Percentiles rank a stretch among this genome's conserved stretches.
These are phyloP conservation scores for Penicillium flavigenum DNA, from an alignment of 495 filamentous ascomycete genomes.

Conservation along the genomic window DNA sequence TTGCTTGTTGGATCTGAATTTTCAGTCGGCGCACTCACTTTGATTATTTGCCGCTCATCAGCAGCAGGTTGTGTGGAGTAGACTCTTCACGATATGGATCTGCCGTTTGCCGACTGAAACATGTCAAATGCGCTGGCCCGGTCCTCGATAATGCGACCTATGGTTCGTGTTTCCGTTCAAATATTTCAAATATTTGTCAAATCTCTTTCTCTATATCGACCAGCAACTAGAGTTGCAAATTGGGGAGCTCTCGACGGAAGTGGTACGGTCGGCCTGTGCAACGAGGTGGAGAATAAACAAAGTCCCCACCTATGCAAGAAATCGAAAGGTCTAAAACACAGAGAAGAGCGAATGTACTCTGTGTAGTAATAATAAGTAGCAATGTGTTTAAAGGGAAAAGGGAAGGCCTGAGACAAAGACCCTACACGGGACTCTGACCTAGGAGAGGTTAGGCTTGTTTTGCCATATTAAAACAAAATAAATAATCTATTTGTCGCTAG, in stretches of 20 bases:
- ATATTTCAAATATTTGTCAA: no score
- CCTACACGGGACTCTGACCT: neutral
- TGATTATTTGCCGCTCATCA: neutral
- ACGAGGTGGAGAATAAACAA: slow-evolving; percentile 38
- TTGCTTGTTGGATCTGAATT: neutral
- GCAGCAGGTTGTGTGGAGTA: neutral
- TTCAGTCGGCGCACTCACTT: neutral
- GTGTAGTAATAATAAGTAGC: neutral
- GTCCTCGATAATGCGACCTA: slow-evolving; percentile 7
- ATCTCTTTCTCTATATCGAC: slow-evolving; percentile 2
- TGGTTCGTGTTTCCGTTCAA: neutral
- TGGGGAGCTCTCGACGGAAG: slow-evolving; percentile 7
- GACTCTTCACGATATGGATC: slow-evolving; percentile 1
- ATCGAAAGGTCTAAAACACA: slow-evolving; percentile 7
- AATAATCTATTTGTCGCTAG: slow-evolving; percentile 19
- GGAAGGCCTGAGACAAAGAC: neutral
- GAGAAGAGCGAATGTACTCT: neutral
- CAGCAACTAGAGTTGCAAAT: slow-evolving; percentile 11
- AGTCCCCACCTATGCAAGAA: slow-evolving; percentile 15
- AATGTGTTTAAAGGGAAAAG: neutral
- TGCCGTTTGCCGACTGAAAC: slow-evolving; percentile 12
- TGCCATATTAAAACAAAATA: neutral
- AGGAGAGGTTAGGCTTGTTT: slow-evolving; percentile 2
- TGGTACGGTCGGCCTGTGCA: slow-evolving; percentile 32
- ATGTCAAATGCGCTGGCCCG: slow-evolving; percentile 14